Evolutionary conservation across 768 basidiomycete genomes (phyloP), one percentile per base, ranked within the genome.

Genomic region (Kwoniella pini): DNA sequence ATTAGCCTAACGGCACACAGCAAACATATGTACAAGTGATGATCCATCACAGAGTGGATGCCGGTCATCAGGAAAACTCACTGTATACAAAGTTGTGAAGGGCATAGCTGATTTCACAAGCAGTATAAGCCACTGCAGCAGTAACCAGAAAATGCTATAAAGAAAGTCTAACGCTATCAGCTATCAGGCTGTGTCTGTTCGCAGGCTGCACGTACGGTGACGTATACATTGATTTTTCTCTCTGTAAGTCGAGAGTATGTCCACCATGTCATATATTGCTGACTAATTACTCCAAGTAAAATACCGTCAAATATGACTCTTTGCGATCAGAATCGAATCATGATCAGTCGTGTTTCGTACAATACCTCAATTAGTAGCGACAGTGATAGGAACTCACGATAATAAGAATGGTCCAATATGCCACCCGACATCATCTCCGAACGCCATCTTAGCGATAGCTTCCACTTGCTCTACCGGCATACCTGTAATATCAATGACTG

Each of bases 251-350:
- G 0, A 0, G 55, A 57, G 22, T 7, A 57, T 28, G 22, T 42
- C 45, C 45, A 57, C 55, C 55, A 57, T 9, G 44, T 27, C 44
- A 57, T 36, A 28, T 57, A 57, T 45, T 57, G 55, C 45, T 57
- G 55, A 22, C 30, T 33, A 4, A 57, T 21, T 3, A 57, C 31
- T 3, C 55, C 55, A 13, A 48, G 39, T 12, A 36, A 15, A 3
- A 57, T 21, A n/a, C 38, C 10, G 19, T 57, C 55, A 21, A 57
- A 26, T 4, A 40, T 3, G 9, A 55, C 42, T 4, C 54, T 55
- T n/a, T n/a, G n/a, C n/a, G n/a, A n/a, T n/a, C n/a, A n/a, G n/a
- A n/a, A n/a, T n/a, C n/a, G n/a, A n/a, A n/a, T n/a, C n/a, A n/a
- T n/a, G n/a, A n/a, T n/a, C n/a, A n/a, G n/a, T n/a, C n/a, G n/a